A percentile compares a stretch with the other conserved stretches of the same genome.
These are phyloP conservation scores for Ulota crispa DNA, from an alignment of 225 moss, liverwort and hornwort species.

Conservation along the genomic window DNA sequence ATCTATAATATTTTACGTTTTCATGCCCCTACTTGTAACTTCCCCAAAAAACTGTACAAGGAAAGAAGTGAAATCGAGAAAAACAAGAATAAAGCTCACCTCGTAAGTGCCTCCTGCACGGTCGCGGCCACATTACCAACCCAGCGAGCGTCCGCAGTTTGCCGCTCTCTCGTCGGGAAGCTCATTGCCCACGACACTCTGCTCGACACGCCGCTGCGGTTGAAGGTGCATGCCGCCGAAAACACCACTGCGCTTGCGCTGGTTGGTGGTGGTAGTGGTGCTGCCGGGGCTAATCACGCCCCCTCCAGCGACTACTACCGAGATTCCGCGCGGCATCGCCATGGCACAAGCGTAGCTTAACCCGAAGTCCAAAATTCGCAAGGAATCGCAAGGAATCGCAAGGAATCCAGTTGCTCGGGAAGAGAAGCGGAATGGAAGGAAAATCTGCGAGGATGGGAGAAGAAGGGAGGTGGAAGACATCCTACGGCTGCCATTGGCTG, in stretches of 20 bases:
- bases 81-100: constrained; percentile 22
- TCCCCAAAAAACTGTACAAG: neutral
- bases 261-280: neutral
- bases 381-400: neutral
- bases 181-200: constrained; percentile 18
- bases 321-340: constrained; percentile 36
- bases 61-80: neutral
- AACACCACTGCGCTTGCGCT: neutral
- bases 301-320: constrained; percentile 20
- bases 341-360: constrained; percentile 2
- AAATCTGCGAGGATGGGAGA: constrained; percentile 23
- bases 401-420: neutral
- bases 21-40: too few species aligned
- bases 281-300: neutral
- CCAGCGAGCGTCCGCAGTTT: constrained; percentile 15
- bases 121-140: constrained; percentile 42
- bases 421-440: neutral
- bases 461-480: neutral
- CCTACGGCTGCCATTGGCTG: constrained; percentile 29
- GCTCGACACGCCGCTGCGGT: constrained; percentile 7
- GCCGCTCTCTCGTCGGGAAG: constrained; percentile 20
- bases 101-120: constrained; percentile 30
- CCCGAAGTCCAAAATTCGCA: neutral
- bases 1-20: too few species aligned
- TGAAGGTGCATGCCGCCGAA: constrained; percentile 5